Evolutionary conservation across 106 monocot species (phyloP).

Genomic region (Dactylorhiza incarnata): DNA sequence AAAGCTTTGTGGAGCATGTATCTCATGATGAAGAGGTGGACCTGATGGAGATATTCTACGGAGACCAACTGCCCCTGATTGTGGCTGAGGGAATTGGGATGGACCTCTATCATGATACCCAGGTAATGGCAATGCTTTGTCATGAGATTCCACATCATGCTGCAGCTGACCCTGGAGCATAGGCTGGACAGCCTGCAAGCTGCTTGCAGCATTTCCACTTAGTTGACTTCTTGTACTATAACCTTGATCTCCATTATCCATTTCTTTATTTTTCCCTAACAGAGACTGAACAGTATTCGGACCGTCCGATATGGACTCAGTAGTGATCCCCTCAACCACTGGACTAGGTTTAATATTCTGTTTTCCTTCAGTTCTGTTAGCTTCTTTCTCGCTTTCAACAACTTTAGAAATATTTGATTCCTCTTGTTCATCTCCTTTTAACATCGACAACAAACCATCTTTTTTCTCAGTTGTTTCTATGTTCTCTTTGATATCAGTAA

Average conservation of each 20-base stretch:
- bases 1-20: slow-evolving; percentile 16
- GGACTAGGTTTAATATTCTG: slow-evolving; percentile 1
- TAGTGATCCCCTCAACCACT: neutral
- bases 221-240: slow-evolving; percentile 1
- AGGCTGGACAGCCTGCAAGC: slow-evolving; percentile 15
- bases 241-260: slow-evolving; percentile 9
- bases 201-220: slow-evolving; percentile 3
- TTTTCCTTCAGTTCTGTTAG: slow-evolving; percentile 3
- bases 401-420: slow-evolving; percentile 8
- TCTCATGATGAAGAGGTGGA: slow-evolving; percentile 11
- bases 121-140: slow-evolving; percentile 12
- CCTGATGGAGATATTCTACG: slow-evolving; percentile 17
- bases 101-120: slow-evolving; percentile 20
- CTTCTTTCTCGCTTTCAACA: slow-evolving; percentile 8
- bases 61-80: slow-evolving; percentile 10
- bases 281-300: neutral
- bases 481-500: slow-evolving; percentile 13
- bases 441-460: slow-evolving; percentile 3
- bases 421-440: slow-evolving; percentile 8
- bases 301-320: slow-evolving; percentile 2
- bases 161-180: neutral
- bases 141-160: slow-evolving; percentile 6
- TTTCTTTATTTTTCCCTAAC: neutral
- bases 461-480: slow-evolving; percentile 13
- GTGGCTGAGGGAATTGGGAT: slow-evolving; percentile 19